These are phyloP conservation scores for Priceomyces haplophilus DNA, from an alignment of 805 yeast genomes.

Conservation along the genomic window DNA sequence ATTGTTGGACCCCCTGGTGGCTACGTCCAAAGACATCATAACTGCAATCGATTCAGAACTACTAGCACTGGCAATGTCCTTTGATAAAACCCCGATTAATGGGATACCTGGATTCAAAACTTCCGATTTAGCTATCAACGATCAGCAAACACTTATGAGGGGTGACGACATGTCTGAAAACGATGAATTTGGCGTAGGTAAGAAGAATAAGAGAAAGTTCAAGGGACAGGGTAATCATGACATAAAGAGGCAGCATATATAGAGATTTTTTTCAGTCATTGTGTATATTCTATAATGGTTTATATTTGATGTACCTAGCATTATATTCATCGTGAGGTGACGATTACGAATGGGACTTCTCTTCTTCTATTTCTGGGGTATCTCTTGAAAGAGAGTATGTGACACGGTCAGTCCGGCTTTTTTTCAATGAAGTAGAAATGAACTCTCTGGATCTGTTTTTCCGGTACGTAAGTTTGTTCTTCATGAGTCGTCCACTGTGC, in stretches of 20 bases:
- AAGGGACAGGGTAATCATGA: conserved; percentile 32
- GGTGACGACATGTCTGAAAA: conserved; percentile 39
- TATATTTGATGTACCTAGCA: not conserved
- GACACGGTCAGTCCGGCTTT: no score
- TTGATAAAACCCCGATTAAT: conserved; percentile 61
- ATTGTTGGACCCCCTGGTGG: conserved; percentile 36
- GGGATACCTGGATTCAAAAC: conserved; percentile 80
- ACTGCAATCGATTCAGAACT: conserved; percentile 49
- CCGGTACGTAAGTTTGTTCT: conserved; percentile 27
- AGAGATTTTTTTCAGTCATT: conserved; percentile 1
- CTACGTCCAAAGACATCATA: conserved; percentile 43
- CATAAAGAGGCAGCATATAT: conserved; percentile 35
- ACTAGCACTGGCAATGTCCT: conserved; percentile 49
- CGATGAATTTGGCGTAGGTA: conserved; percentile 34
- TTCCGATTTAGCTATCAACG: conserved; percentile 60
- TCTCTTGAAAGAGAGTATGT: no score
- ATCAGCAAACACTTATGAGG: conserved; percentile 39
- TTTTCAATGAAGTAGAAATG: conserved; percentile 7
- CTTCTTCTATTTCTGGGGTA: no score
- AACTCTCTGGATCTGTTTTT: conserved; percentile 11
- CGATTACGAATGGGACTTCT: not conserved
- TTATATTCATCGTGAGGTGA: not conserved
- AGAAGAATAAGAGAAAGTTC: conserved; percentile 38
- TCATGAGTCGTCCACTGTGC: conserved; percentile 35
- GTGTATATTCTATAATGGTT: no score